Percentiles rank a stretch among this genome's conserved stretches.
These are phyloP conservation scores for Teratosphaeria zuluensis DNA, from an alignment of 2,329 filamentous ascomycete genomes.

Conservation along the genomic window DNA sequence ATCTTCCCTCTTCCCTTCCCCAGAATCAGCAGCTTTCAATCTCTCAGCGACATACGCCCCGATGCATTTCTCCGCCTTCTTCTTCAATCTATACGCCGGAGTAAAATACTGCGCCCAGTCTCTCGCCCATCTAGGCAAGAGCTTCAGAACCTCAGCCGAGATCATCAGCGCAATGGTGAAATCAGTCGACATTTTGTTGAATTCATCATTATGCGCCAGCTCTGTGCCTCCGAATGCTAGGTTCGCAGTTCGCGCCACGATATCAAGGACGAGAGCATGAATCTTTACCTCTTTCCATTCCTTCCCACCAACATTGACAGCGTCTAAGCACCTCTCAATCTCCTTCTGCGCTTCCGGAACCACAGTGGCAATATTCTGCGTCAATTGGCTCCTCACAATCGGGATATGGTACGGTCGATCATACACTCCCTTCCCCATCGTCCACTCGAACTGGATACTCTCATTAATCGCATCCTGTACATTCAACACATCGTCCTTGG, in stretches of 20 bases:
- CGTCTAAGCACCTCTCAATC: not conserved
- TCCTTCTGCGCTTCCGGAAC: not conserved
- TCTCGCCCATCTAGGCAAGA: not conserved
- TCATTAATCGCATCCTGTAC: conserved; percentile 3
- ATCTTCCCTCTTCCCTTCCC: conserved; percentile 7
- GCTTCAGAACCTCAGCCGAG: not conserved
- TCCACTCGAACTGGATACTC: conserved; percentile 3
- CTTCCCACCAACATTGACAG: not conserved
- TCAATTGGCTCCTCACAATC: not conserved
- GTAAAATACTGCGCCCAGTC: not conserved
- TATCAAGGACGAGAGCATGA: not conserved
- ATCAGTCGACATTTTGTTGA: not conserved
- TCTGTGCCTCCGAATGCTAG: not conserved
- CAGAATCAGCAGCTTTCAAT: not conserved
- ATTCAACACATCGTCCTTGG: not conserved
- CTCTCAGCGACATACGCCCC: not conserved
- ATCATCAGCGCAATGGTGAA: conserved; percentile 3
- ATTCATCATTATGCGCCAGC: conserved; percentile 1
- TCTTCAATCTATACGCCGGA: conserved; percentile 1
- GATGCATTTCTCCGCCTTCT: not conserved
- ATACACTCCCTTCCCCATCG: conserved; percentile 1
- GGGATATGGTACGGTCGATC: conserved; percentile 2
- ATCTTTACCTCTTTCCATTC: conserved; percentile 2
- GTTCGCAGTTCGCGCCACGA: not conserved
- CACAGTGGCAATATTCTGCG: not conserved